Percentiles rank a stretch among this genome's conserved stretches.
Conservation (phyloP, 805 yeast genomes). For the Candida silvatica region DNA sequence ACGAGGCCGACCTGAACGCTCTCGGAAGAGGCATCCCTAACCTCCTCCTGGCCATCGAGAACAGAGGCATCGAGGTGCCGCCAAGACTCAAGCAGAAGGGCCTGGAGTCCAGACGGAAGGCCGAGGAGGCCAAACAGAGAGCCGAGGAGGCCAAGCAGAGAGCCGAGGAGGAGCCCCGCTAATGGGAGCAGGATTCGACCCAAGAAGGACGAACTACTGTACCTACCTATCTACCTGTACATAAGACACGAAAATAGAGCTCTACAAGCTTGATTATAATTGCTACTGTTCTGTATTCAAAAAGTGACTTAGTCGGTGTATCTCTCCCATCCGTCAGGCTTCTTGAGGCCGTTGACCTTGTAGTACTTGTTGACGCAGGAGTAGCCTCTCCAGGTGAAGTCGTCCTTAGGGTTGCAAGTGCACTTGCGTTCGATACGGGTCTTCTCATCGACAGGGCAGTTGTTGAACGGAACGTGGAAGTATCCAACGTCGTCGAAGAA, state of each 20-base stretch:
- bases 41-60: constrained; percentile 17
- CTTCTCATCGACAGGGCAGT: constrained; percentile 65
- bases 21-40: constrained; percentile 34
- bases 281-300: too few species aligned
- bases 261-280: too few species aligned
- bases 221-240: too few species aligned
- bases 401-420: constrained; percentile 63
- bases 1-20: constrained; percentile 17
- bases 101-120: background rate
- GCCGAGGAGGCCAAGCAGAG: background rate
- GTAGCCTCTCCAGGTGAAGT: constrained; percentile 70
- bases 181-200: background rate
- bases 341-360: constrained; percentile 42
- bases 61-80: constrained; percentile 15
- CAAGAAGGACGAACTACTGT: background rate
- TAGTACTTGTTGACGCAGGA: constrained; percentile 63
- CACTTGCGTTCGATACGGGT: constrained; percentile 57
- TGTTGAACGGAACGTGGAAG: constrained; percentile 72
- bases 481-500: constrained; percentile 83
- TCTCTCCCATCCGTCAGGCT: constrained; percentile 67
- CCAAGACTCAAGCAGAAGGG: constrained; percentile 6
- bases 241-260: too few species aligned
- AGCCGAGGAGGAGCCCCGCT: too few species aligned
- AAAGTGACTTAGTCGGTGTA: too few species aligned
- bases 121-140: background rate